Base-by-base conservation (phyloP, 2,329 filamentous ascomycete genomes). In the Tolypocladium album region DNA sequence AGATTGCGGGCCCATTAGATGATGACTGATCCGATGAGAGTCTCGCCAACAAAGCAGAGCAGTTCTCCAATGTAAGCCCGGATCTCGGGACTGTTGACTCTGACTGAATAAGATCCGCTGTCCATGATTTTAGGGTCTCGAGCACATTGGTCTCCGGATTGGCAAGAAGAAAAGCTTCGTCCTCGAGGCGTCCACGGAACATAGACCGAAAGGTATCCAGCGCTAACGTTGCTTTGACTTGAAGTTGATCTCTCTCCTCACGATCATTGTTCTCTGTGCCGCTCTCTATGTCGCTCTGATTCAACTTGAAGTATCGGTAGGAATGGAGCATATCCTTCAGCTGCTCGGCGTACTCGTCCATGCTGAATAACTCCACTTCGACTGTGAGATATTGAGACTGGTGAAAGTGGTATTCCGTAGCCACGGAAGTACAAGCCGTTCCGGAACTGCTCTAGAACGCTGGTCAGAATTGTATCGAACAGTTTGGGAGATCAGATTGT, bases 391-490 rank as follows among this genome's bases (percentile, higher is more conserved):
- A 59, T 7, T 70, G 62, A 0, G 57, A 45, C 2, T 68, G 67
- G 50, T 76, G 75, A 60, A 73, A 75, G 60, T 72, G 70, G 60
- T 78, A 80, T 55, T 80, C 78, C 0, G 78, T 81, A 0, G 74
- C 77, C 1, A 76, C 76, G 43, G 76, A 80, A 0, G 78, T 81
- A 58, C 78, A 81, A 0, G 78, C 78, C 22, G 67, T 65, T 2
- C 78, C 78, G 17, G 68, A 73, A 59, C 71, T 74, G 62, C 77
- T 79, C 78, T 81, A 43, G 43, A 3, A 20, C 3, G 13, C n/a
- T 17, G 56, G 58, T 34, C 31, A 63, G 27, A 1, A 17, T 20
- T 11, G 13, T 55, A 22, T 20, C 20, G 45, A 20, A 24, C n/a
- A 56, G 11, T 9, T 34, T 3, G 11, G 11, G 39, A 31, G 31